phyloP scores from a whole-genome alignment of 257 asterid genomes.

The Solanum pinnatisectum region DNA sequence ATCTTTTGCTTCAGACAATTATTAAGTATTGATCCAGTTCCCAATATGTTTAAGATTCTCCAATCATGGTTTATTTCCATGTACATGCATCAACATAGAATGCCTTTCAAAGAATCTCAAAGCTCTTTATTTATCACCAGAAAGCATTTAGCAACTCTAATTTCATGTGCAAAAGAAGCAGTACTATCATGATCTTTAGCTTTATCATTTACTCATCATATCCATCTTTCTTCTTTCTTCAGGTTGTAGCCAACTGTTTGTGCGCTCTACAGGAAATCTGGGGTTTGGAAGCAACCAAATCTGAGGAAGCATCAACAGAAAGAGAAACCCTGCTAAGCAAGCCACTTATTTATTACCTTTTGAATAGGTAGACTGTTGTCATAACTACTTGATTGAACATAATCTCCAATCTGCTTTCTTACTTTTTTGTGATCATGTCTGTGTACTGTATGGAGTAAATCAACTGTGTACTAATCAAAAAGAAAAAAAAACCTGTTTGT shows the following conservation, averaged over 20 bases:
- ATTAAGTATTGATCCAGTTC: background rate
- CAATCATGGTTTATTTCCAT: background rate
- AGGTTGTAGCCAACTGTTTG: conserved; percentile 95
- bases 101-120: background rate
- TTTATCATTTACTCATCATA: background rate
- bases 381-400: background rate
- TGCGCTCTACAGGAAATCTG: conserved; percentile 89
- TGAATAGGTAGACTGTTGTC: conserved; percentile 54
- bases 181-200: background rate
- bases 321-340: conserved; percentile 81
- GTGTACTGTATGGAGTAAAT: background rate
- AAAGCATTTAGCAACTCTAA: background rate
- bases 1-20: background rate
- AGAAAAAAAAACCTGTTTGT: background rate
- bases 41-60: background rate
- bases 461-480: background rate
- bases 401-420: background rate
- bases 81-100: background rate
- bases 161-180: background rate
- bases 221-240: conserved; percentile 4
- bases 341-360: conserved; percentile 70
- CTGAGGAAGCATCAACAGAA: conserved; percentile 86
- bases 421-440: background rate
- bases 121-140: background rate
- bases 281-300: conserved; percentile 84